These are phyloP conservation scores for Meyerozyma carpophila DNA, from an alignment of 1,139 yeast species.

Conservation along the genomic window DNA sequence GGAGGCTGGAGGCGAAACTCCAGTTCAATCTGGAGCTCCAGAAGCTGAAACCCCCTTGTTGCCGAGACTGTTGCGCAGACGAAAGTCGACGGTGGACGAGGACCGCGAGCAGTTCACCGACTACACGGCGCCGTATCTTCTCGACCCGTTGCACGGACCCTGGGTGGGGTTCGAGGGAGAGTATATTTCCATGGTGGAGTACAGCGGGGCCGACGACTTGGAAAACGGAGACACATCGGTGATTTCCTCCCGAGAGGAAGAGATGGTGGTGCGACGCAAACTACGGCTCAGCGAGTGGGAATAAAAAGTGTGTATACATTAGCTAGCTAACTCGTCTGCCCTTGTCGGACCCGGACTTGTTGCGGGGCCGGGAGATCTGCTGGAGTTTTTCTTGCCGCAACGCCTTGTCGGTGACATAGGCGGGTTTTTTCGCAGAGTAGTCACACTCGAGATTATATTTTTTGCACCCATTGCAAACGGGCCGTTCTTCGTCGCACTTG, in stretches of 20 bases:
- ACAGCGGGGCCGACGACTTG: conserved; percentile 13
- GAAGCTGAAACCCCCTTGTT: not conserved
- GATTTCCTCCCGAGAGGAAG: conserved; percentile 18
- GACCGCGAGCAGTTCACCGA: conserved; percentile 48
- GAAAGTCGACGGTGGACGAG: conserved; percentile 49
- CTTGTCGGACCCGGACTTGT: conserved; percentile 5
- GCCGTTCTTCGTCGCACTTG: conserved; percentile 41
- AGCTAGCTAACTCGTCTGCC: not conserved
- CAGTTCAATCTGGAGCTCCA: no score
- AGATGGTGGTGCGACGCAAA: conserved; percentile 24
- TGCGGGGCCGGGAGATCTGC: conserved; percentile 29
- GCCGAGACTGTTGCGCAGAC: conserved; percentile 14
- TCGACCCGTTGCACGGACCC: conserved; percentile 49
- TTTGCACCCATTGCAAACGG: conserved; percentile 33
- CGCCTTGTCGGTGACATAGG: conserved; percentile 34
- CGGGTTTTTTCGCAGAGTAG: conserved; percentile 37
- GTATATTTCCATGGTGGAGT: conserved; percentile 36
- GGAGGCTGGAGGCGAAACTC: not conserved
- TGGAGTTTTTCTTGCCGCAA: conserved; percentile 31
- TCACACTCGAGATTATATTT: conserved; percentile 43
- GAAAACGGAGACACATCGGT: conserved; percentile 21
- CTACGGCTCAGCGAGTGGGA: conserved; percentile 44
- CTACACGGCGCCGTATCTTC: conserved; percentile 46
- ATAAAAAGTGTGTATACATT: conserved; percentile 8
- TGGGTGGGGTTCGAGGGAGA: conserved; percentile 57